Evolutionary conservation across 176 grass and related monocot species (phyloP).

Genomic region (Carex littledalei): DNA sequence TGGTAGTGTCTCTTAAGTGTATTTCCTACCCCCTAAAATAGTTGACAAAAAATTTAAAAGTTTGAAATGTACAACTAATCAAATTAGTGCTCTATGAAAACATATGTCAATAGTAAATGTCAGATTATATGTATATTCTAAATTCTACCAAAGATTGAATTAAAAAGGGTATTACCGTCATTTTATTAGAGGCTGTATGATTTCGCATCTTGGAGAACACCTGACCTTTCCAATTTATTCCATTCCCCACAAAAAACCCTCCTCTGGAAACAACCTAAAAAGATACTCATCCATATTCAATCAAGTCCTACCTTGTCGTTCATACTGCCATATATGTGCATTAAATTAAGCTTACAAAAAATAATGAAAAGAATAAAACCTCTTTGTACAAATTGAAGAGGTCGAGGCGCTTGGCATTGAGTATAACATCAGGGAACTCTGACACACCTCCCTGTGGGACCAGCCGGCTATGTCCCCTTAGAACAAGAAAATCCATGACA

Average conservation of each 20-base stretch:
- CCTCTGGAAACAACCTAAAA: conserved; percentile 88
- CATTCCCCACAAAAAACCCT: conserved; percentile 93
- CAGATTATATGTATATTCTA: neutral
- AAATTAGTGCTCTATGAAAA: neutral
- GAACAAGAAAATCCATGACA: conserved; percentile 86
- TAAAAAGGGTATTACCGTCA: conserved; percentile 56
- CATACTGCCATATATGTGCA: neutral
- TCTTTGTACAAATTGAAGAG: conserved; percentile 98
- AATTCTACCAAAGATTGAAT: neutral
- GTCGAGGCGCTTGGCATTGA: conserved; percentile 96
- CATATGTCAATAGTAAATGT: neutral
- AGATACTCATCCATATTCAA: conserved; percentile 3
- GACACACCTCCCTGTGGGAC: conserved; percentile 84
- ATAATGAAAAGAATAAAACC: conserved; percentile 36
- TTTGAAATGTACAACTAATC: neutral
- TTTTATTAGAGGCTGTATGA: conserved; percentile 78
- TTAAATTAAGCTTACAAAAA: neutral
- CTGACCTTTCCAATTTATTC: conserved; percentile 98
- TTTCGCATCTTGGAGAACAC: conserved; percentile 96
- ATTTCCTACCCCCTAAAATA: conserved; percentile 82
- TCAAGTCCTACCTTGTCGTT: neutral
- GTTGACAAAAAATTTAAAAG: conserved; percentile 2
- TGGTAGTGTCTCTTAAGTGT: conserved; percentile 95
- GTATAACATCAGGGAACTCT: conserved; percentile 94
- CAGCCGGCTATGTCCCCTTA: conserved; percentile 76